These are phyloP conservation scores for Dicorynia guianensis DNA, from an alignment of 306 rosid species.

Conservation along the genomic window DNA sequence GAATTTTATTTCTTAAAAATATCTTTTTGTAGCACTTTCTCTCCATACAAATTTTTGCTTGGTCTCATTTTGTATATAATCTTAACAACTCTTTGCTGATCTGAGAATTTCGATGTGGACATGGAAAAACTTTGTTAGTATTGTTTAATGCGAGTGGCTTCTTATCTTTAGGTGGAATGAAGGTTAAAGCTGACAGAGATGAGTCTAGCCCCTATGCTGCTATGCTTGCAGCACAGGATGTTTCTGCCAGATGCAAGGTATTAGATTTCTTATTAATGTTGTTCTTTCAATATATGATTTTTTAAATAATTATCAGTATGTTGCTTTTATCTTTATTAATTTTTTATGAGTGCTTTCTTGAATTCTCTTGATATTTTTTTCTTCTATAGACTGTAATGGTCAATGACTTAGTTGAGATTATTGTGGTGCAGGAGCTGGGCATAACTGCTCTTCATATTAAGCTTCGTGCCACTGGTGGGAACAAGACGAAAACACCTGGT, in stretches of 20 bases:
- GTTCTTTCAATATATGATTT: neutral
- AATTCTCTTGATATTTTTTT: too few relatives aligned
- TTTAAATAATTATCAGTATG: neutral
- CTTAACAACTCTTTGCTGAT: neutral
- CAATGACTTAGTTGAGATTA: too few relatives aligned
- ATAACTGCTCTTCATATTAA: conserved; percentile 81
- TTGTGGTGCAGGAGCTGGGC: conserved; percentile 66
- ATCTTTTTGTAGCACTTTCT: too few relatives aligned
- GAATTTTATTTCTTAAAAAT: too few relatives aligned
- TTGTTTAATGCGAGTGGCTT: neutral
- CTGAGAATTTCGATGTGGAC: neutral
- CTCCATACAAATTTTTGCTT: neutral
- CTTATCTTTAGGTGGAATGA: conserved; percentile 74
- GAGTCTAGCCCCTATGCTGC: conserved; percentile 91
- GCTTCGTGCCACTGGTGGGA: conserved; percentile 89
- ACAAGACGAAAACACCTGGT: conserved; percentile 86
- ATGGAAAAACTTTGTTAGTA: neutral
- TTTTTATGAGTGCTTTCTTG: too few relatives aligned
- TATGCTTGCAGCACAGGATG: conserved; percentile 95
- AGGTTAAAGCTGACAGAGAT: conserved; percentile 89
- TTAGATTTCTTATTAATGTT: neutral
- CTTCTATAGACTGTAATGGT: too few relatives aligned
- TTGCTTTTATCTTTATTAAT: neutral
- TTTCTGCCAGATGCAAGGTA: conserved; percentile 84
- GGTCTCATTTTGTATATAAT: neutral